Percentiles rank a stretch among this genome's conserved stretches.
phyloP scores from a whole-genome alignment of 345 rosid genomes.

The Anastatica hierochuntica region DNA sequence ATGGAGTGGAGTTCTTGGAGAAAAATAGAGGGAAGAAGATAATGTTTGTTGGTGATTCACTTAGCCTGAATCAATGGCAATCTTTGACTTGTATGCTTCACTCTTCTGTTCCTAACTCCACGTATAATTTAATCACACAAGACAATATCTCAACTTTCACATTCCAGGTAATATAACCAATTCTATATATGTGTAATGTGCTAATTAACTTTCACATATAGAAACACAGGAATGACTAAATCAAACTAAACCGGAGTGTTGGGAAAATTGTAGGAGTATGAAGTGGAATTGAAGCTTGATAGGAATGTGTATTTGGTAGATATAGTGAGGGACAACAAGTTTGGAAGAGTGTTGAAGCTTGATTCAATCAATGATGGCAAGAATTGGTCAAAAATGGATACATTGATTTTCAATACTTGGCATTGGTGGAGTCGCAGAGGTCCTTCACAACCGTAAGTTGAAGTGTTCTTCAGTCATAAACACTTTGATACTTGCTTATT shows the following conservation, averaged over 20 bases:
- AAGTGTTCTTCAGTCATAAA: background rate
- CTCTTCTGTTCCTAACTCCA: constrained; percentile 38
- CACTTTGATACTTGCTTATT: background rate
- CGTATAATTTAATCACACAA: constrained; percentile 29
- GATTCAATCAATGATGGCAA: constrained; percentile 62
- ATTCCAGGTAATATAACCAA: constrained; percentile 30
- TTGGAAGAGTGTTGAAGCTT: constrained; percentile 60
- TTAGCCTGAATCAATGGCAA: constrained; percentile 71
- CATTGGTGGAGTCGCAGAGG: constrained; percentile 88
- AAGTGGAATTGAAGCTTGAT: constrained; percentile 41
- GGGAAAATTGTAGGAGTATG: constrained; percentile 40
- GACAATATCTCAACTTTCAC: constrained; percentile 39
- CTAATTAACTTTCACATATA: too few species aligned
- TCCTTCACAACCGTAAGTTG: constrained; percentile 52
- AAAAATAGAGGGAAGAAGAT: constrained; percentile 51
- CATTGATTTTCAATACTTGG: constrained; percentile 84
- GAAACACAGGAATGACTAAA: background rate
- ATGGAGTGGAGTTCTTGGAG: constrained; percentile 43
- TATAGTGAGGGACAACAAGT: constrained; percentile 37
- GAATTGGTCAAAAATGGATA: constrained; percentile 51
- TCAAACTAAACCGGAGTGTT: constrained; percentile 2
- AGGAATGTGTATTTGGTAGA: constrained; percentile 64
- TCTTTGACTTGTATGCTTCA: constrained; percentile 72
- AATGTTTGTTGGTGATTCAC: constrained; percentile 76
- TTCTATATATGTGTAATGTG: background rate